Evolutionary conservation across 1,284 basidiomycete genomes (phyloP), one percentile per base, ranked within the genome.

Genomic region (Rhodofomes roseus): DNA sequence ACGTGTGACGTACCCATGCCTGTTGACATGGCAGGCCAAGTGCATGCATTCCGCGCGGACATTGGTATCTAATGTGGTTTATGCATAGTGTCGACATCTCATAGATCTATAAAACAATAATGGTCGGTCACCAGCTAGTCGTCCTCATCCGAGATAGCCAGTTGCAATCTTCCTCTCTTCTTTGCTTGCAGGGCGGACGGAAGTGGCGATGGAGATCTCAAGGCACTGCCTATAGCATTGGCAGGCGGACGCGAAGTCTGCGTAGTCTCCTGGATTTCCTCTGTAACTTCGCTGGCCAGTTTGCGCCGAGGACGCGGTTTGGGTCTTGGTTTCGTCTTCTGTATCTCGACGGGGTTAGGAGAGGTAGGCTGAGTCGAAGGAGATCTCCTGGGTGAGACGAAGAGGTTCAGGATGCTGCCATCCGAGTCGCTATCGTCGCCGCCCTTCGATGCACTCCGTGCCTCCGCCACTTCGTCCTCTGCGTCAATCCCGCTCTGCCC

Each of bases 271-370:
- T 18, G 14, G 5, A 36, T 8, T 39, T 5, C 22, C 39, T 29
- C 53, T 8, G 27, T 2, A 11, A 20, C 37, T 54, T 53, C 34
- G 37, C 18, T 29, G 22, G 37, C 53, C 43, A 16, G 12, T 18
- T n/a, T 62, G n/a, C 70, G 68, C 41, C 67, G 65, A 18, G 70
- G 68, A 0, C 66, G 65, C 18, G 69, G 69, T 14, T 60, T 62
- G 12, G 72, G 65, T 46, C 57, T 65, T 16, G 63, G 53, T 48
- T 67, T 66, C 6, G 66, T 50, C 4, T 36, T 18, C 22, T 61
- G 62, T 29, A 52, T 60, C 6, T 27, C 58, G 6, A 37, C 27
- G 20, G 50, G 50, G 4, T 41, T 57, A 4, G 69, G 65, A 8
- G 68, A 67, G 0, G 66, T 66, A 16, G 64, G 59, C 2, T 67